A percentile compares a stretch with the other conserved stretches of the same genome.
Evolutionary conservation across 306 rosid species (phyloP).

Genomic region (Hippophae gyantsensis): DNA sequence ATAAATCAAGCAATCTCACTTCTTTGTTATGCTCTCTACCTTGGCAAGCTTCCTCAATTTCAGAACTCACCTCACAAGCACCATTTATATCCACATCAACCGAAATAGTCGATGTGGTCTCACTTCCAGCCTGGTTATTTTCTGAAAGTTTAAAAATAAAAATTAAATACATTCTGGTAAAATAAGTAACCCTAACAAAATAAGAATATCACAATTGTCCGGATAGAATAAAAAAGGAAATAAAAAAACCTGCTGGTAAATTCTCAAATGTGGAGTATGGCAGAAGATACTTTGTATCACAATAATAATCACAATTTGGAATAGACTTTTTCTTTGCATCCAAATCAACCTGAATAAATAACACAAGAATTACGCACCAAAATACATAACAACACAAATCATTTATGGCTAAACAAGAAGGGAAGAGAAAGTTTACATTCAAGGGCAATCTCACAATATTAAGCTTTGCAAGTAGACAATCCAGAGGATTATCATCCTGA

Average conservation of each 20-base stretch:
- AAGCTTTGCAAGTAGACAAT: conserved; percentile 26
- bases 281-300: conserved; percentile 6
- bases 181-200: no score
- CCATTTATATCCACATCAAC: conserved; percentile 34
- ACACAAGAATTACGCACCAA: background rate
- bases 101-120: conserved; percentile 59
- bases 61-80: conserved; percentile 23
- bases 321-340: background rate
- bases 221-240: background rate
- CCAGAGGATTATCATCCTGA: conserved; percentile 55
- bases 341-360: conserved; percentile 7
- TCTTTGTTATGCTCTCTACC: conserved; percentile 20
- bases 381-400: background rate
- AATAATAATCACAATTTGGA: conserved; percentile 11
- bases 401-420: no score
- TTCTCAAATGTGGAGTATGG: conserved; percentile 2
- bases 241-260: background rate
- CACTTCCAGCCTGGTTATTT: conserved; percentile 35
- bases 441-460: conserved; percentile 8
- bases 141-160: conserved; percentile 31
- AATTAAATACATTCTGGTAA: background rate
- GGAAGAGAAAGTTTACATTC: conserved; percentile 3
- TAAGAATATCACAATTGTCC: background rate
- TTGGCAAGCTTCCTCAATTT: conserved; percentile 10
- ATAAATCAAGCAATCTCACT: conserved; percentile 47